phyloP scores from a whole-genome alignment of 495 filamentous ascomycete species.

The Penicillium diatomitis region DNA sequence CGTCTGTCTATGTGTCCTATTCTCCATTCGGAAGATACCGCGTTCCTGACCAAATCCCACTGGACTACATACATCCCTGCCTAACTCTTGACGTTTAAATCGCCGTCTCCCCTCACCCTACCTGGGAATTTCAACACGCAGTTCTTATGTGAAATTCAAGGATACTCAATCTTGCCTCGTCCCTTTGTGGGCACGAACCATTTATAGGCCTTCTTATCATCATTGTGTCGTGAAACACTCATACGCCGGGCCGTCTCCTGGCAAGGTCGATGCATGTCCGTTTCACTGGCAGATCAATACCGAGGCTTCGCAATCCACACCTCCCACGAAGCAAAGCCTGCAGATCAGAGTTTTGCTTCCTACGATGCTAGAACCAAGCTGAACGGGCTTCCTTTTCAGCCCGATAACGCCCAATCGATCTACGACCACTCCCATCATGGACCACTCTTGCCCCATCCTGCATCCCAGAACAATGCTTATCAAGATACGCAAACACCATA shows the following conservation, averaged over 20 bases:
- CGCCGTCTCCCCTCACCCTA: not conserved
- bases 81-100: not conserved
- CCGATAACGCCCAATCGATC: constrained; percentile 21
- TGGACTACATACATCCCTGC: not conserved
- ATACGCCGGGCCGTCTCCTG: constrained; percentile 31
- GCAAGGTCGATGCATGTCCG: constrained; percentile 36
- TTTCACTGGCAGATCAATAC: constrained; percentile 34
- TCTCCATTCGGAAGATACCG: too few relatives aligned
- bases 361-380: constrained; percentile 24
- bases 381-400: constrained; percentile 21
- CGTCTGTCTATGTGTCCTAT: too few relatives aligned
- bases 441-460: constrained; percentile 17
- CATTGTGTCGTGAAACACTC: not conserved
- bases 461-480: constrained; percentile 17
- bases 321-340: constrained; percentile 13
- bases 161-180: not conserved
- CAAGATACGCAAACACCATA: constrained; percentile 21
- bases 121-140: not conserved
- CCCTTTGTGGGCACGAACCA: not conserved
- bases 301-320: constrained; percentile 32
- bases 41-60: too few relatives aligned
- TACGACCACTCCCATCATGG: constrained; percentile 25
- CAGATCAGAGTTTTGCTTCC: constrained; percentile 21
- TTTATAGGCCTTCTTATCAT: too few relatives aligned
- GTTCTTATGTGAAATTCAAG: constrained; percentile 6